Evolutionary conservation across 768 basidiomycete species (phyloP), one percentile per base, ranked within the genome.

Genomic region (Lactarius evosmus): DNA sequence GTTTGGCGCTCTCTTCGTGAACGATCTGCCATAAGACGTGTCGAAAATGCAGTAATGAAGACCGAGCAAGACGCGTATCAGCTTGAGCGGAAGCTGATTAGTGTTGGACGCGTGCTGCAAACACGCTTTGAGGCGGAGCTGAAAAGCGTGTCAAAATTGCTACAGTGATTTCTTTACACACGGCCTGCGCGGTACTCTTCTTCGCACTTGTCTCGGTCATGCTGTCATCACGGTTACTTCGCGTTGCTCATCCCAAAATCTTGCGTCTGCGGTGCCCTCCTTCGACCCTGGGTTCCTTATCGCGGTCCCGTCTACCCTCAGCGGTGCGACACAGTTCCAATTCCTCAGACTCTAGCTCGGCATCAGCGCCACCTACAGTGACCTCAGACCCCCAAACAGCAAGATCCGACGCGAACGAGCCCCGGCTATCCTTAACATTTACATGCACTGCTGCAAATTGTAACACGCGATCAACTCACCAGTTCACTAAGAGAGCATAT

Each of bases 401-500:
- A 40, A 63, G 78, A 25, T 75, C 77, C 4, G 76, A 81, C 49
- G 69, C 74, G 36, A 71, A 79, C 49, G 84, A 88, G 60, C 89
- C 89, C 0, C 81, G 80, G 17, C 77, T 94, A 30, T 85, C 85
- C 4, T 78, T 96, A 41, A 89, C 89, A 0, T 93, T 95, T 70
- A 96, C 94, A 4, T 96, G 94, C 74, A 91, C 91, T 1, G 94
- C 85, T 5, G 70, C 79, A 6, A 79, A 79, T 1, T 98, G 95
- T 69, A 80, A 80, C 11, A 82, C 83, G 65, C 87, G 96, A 2
- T 95, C 93, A 9, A 87, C 91, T 6, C 95, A 98, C 70, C 82
- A 90, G 65, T 98, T 98, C 74, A 83, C 91, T 7, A 88, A 85
- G 72, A 82, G 85, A 51, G 84, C 92, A 22, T 99, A 99, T 75